A percentile compares a stretch with the other conserved stretches of the same genome.
These are phyloP conservation scores for Pichia sp. DNA, from an alignment of 1,139 yeast species.

Conservation along the genomic window DNA sequence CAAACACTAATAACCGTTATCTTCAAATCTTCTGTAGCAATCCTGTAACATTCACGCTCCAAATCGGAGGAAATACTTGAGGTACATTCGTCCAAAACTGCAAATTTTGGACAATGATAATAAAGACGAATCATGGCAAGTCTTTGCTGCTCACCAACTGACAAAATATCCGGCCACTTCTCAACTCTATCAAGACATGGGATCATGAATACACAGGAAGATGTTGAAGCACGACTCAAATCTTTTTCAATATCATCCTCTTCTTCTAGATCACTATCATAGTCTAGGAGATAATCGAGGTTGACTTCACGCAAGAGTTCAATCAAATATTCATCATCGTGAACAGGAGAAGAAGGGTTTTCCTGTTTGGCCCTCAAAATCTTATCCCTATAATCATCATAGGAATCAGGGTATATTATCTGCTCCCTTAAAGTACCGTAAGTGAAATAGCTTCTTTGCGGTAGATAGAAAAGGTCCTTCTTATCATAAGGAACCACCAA, in stretches of 20 bases:
- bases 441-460: slow-evolving; percentile 86
- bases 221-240: neutral
- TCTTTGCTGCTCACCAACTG: slow-evolving; percentile 90
- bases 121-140: slow-evolving; percentile 91
- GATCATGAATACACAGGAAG: slow-evolving; percentile 14
- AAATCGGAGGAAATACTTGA: slow-evolving; percentile 88
- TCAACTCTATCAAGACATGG: slow-evolving; percentile 54
- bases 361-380: slow-evolving; percentile 20
- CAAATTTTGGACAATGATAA: slow-evolving; percentile 88
- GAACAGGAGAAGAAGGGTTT: slow-evolving; percentile 26
- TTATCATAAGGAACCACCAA: slow-evolving; percentile 63
- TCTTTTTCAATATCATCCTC: slow-evolving; percentile 6
- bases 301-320: slow-evolving; percentile 59
- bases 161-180: slow-evolving; percentile 86
- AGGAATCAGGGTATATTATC: slow-evolving; percentile 78
- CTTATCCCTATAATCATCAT: slow-evolving; percentile 50
- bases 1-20: slow-evolving; percentile 87
- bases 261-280: slow-evolving; percentile 17
- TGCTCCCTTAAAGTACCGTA: slow-evolving; percentile 78
- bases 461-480: slow-evolving; percentile 76
- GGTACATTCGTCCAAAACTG: slow-evolving; percentile 93
- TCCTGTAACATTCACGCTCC: slow-evolving; percentile 85
- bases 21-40: slow-evolving; percentile 68
- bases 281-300: slow-evolving; percentile 48
- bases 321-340: slow-evolving; percentile 58